Evolutionary conservation across 23 red algal genomes (phyloP).

Genomic region (Gracilaria domingensis): DNA sequence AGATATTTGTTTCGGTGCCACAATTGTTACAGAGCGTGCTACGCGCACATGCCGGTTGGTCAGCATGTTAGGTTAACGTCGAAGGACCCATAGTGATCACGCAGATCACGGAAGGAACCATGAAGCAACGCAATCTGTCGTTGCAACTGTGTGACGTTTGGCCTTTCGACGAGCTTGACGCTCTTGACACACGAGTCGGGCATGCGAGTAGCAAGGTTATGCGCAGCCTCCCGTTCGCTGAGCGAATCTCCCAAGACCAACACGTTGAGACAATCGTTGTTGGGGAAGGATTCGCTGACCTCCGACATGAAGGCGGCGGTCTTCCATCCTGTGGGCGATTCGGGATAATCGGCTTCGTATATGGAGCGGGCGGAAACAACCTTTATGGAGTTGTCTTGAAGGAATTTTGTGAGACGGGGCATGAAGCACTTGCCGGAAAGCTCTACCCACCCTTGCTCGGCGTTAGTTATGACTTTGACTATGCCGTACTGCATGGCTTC

Average conservation of each 20-base stretch:
- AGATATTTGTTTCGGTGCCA: conserved; percentile 12
- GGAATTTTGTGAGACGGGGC: conserved; percentile 74
- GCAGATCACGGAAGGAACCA: conserved; percentile 81
- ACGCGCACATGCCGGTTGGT: background rate
- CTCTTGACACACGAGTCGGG: conserved; percentile 76
- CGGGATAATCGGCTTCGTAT: conserved; percentile 78
- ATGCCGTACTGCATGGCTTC: conserved; percentile 80
- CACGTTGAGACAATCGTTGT: conserved; percentile 68
- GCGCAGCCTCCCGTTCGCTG: conserved; percentile 90
- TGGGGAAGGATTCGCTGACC: conserved; percentile 65
- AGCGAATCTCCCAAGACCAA: conserved; percentile 86
- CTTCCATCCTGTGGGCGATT: conserved; percentile 86
- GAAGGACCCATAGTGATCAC: conserved; percentile 87
- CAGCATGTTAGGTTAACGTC: conserved; percentile 93
- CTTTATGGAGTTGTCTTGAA: conserved; percentile 54
- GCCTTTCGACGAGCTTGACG: conserved; percentile 89
- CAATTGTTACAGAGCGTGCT: background rate
- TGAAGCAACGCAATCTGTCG: conserved; percentile 78
- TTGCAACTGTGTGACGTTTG: conserved; percentile 78
- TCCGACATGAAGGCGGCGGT: conserved; percentile 79
- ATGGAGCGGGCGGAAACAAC: conserved; percentile 82
- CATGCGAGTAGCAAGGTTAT: conserved; percentile 56
- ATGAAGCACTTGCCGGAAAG: conserved; percentile 87
- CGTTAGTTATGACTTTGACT: conserved; percentile 91
- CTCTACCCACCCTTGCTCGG: conserved; percentile 92